Base-by-base conservation (phyloP, 1,284 basidiomycete genomes). In the Polyporus tsugae region DNA sequence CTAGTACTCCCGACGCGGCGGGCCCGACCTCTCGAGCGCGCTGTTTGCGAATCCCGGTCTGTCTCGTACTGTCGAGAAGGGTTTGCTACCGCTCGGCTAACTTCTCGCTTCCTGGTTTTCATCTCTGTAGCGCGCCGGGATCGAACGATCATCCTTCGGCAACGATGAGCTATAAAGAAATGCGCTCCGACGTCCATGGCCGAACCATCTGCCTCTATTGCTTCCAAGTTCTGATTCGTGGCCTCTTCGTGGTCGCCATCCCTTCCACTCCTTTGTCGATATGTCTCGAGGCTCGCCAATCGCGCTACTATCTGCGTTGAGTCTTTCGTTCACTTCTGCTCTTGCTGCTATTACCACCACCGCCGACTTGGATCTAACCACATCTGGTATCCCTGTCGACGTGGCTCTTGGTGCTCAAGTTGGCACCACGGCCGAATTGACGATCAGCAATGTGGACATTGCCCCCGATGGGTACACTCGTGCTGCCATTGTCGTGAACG, bases 401-500 rank as follows among this genome's bases (percentile, higher is more conserved):
- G 25, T 35, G 29, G 52, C 10, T 10, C 29, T 53, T 25, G 25
- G 2, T 19, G 13, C 52, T 19, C 46, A 49, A 11, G 46, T 72
- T n/a, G 73, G 70, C 1, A 67, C 70, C 19, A 52, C 71, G n/a
- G 67, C 73, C 9, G 67, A 70, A 33, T 61, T 77, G 13, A 44
- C 22, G n/a, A 70, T 77, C 33, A 41, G 57, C 33, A 73, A 77
- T 46, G 66, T 41, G 15, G 44, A 70, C 25, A 63, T 77, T 29
- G 60, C 68, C 33, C 76, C 75, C 1, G 76, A 76, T 65, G 75
- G 75, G 1, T 74, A 71, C 64, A 44, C 66, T 19, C 70, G 65
- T 25, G 69, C 73, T 22, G 73, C 77, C 15, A 66, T 74, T 11
- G 69, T 78, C 11, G 74, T 74, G 2, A 72, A 67, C 7, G 76